Percentiles rank a stretch among this genome's conserved stretches.
phyloP scores from a whole-genome alignment of 192 early-diverging fungal genomes.

The Coemansia sp. region DNA sequence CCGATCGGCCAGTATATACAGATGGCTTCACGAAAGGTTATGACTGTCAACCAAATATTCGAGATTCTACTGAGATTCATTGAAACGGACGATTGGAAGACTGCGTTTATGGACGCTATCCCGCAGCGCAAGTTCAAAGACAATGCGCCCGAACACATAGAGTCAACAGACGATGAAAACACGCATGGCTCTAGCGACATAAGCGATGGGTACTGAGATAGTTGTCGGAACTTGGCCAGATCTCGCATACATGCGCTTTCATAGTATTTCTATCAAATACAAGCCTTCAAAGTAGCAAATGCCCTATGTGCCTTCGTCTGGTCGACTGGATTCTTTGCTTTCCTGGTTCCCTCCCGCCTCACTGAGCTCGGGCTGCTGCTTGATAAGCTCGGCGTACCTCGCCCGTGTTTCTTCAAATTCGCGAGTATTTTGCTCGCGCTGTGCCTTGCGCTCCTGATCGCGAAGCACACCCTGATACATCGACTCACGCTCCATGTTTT shows the following conservation, averaged over 20 bases:
- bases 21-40: constrained; percentile 75
- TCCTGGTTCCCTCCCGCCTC: not conserved
- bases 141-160: constrained; percentile 2
- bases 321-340: not conserved
- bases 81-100: constrained; percentile 78
- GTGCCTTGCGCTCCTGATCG: constrained; percentile 45
- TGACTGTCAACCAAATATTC: constrained; percentile 95
- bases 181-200: not conserved
- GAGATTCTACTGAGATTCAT: constrained; percentile 85
- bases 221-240: too few species aligned
- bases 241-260: too few species aligned
- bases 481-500: constrained; percentile 36
- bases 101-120: constrained; percentile 86
- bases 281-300: not conserved
- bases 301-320: not conserved
- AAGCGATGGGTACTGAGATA: too few species aligned
- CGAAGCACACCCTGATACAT: constrained; percentile 54
- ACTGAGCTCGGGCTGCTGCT: constrained; percentile 31
- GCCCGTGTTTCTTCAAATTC: constrained; percentile 49
- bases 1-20: constrained; percentile 85
- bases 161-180: too few species aligned
- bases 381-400: constrained; percentile 39
- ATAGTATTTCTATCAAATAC: too few species aligned
- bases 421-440: constrained; percentile 47
- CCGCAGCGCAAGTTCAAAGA: constrained; percentile 82